Conservation (phyloP, 2,329 filamentous ascomycete species). For the Hirsutella thompsonii region DNA sequence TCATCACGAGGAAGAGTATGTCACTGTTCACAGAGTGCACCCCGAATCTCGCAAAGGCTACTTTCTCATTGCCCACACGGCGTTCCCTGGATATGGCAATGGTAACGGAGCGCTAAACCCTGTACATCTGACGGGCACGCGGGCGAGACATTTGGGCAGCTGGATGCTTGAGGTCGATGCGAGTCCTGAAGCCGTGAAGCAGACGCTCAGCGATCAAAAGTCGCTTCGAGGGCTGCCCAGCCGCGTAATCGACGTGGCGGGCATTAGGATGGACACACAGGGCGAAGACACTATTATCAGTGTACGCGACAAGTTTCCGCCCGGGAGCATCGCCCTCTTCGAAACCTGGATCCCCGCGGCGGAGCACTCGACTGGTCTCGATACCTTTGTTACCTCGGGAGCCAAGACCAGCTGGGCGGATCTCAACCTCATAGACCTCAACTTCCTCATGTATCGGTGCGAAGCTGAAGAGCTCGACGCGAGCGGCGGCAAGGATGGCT, state of each 20-base stretch:
- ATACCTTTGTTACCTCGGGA: conserved; percentile 75
- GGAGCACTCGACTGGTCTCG: conserved; percentile 71
- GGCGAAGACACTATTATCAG: conserved; percentile 67
- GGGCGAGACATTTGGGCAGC: conserved; percentile 73
- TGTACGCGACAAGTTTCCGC: conserved; percentile 73
- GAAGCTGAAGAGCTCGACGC: conserved; percentile 77
- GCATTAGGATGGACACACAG: conserved; percentile 59
- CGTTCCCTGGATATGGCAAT: conserved; percentile 81
- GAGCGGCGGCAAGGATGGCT: conserved; percentile 70
- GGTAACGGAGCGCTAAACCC: conserved; percentile 71
- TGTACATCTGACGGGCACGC: conserved; percentile 71
- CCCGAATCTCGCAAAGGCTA: conserved; percentile 86
- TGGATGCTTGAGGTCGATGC: conserved; percentile 87
- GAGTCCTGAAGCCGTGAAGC: conserved; percentile 53
- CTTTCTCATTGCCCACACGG: conserved; percentile 91
- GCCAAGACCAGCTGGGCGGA: conserved; percentile 66
- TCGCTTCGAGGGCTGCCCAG: conserved; percentile 75
- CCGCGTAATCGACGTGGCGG: conserved; percentile 59
- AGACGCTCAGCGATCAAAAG: conserved; percentile 54
- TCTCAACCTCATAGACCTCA: conserved; percentile 69
- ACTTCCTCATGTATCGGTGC: conserved; percentile 82
- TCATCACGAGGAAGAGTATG: conserved; percentile 90
- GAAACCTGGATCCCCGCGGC: conserved; percentile 90
- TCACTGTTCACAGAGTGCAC: conserved; percentile 91
- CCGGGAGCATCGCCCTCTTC: conserved; percentile 87